Base-by-base conservation (phyloP, 805 yeast genomes). In the Cyberlindnera suaveolens region DNA sequence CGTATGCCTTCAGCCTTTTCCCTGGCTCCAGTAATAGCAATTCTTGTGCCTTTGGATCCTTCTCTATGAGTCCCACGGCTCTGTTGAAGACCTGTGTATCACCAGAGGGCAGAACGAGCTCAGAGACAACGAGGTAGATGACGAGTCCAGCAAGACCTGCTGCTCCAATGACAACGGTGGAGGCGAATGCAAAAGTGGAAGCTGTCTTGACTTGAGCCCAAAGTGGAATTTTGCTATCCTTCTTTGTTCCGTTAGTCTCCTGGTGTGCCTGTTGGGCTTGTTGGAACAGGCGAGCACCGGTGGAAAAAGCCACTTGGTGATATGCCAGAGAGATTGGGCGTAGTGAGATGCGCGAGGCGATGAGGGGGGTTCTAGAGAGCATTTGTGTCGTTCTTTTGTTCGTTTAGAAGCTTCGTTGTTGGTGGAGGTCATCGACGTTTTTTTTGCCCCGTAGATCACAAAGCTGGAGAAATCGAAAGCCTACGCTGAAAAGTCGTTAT, bases 41-140 rank as follows among this genome's bases (percentile, higher is more conserved):
- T 49, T 70, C 65, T 52, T 80, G 80, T 3, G 84, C 81, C 32
- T 61, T 62, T 39, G 72, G 72, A 61, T 83, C 86, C 46, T 81
- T 69, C 58, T 90, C 91, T 32, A 88, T 76, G 53, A 85, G 65
- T 11, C 77, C 74, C 29, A 89, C 89, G 2, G 95, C 95, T 53
- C 87, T 77, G 65, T 90, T 89, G 69, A 90, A 90, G 2, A 95
- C 78, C 50, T 83, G 85, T 0, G 96, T 90, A 58, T 90, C 96
- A 19, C 96, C 95, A 1, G 95, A 82, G 9, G 97, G 96, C 38
- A 90, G 75, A 51, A 87, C 78, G 29, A 90, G 66, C 60, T 90
- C 96, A 10, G 82, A 71, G n/a, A 84, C 74, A 18, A 89, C 76
- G 48, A 87, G 72, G 61, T 86, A 90, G 8, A 86, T 70, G 17